Base-by-base conservation (phyloP, 1,139 yeast genomes). In the Kodamaea arcana region DNA sequence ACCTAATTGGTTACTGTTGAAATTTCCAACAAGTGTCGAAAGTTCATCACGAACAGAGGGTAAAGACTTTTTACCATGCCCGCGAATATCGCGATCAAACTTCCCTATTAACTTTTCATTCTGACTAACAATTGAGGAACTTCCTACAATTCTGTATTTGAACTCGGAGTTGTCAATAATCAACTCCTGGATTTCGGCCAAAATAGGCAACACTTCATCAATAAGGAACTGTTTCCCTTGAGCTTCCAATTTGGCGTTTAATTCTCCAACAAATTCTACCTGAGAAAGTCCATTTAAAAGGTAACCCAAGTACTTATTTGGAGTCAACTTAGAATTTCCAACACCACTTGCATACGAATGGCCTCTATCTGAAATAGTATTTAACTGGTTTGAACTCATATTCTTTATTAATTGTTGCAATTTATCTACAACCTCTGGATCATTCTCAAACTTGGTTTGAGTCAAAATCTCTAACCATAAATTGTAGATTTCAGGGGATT, bases 331-430 rank as follows among this genome's bases (percentile, higher is more conserved):
- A 0, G 95, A 74, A 27, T 76, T 68, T 3, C 95, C 81, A 46
- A 66, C 77, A 4, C 80, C 70, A 45, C 80, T 73, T 2, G 97
- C 96, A 59, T 73, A 90, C 2, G 83, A 69, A 53, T 92, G 97
- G 1, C 99, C 99, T 33, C 83, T 69, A 42, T 90, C 94, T 5
- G 96, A 92, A 34, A 88, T 75, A 9, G 73, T 68, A 48, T 88
- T 80, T 46, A 88, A 66, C 49, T 85, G 87, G 48, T 87, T 90
- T 29, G 90, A 83, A 0, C 86, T 83, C 53, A 82, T 60, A 34
- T 81, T 75, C 48, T 83, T 84, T 30, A 94, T 77, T 44, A 92
- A 65, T 1, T 86, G 79, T 42, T 77, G 69, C 40, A 92, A 66
- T 51, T 90, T 92, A 34, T 81, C 83, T 36, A 79, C 65, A 32